These are phyloP conservation scores for Combretum micranthum DNA, from an alignment of 345 rosid genomes.

Conservation along the genomic window DNA sequence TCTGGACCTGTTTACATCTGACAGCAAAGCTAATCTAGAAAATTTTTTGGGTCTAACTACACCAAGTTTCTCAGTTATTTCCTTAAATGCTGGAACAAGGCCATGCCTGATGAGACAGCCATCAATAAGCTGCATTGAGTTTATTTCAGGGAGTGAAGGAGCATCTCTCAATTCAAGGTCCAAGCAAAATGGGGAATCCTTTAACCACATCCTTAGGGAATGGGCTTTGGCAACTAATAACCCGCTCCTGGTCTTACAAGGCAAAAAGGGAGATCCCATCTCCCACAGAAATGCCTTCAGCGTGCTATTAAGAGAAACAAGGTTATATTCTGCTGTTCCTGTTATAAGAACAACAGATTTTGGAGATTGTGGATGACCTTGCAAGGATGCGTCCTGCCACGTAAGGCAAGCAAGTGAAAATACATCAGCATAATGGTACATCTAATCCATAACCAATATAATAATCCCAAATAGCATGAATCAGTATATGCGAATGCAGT, in stretches of 20 bases:
- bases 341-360: conserved; percentile 86
- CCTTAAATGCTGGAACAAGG: conserved; percentile 87
- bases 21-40: conserved; percentile 69
- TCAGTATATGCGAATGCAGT: too few relatives aligned
- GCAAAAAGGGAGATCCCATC: conserved; percentile 96
- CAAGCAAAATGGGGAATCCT: conserved; percentile 91
- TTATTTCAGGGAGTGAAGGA: conserved; percentile 50
- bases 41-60: conserved; percentile 78
- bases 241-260: conserved; percentile 72
- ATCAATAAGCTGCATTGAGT: conserved; percentile 73
- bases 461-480: too few relatives aligned
- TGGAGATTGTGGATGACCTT: conserved; percentile 83
- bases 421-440: neutral
- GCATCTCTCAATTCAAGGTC: conserved; percentile 84
- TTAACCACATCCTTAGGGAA: conserved; percentile 95
- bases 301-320: conserved; percentile 71
- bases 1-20: conserved; percentile 61
- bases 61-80: conserved; percentile 74
- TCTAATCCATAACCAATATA: neutral
- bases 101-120: conserved; percentile 80
- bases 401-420: neutral
- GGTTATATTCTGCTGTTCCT: conserved; percentile 82
- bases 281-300: conserved; percentile 92
- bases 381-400: conserved; percentile 83
- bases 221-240: conserved; percentile 87